Base-by-base conservation (phyloP, 73 alveolate species). In the Uronychia binucleata region DNA sequence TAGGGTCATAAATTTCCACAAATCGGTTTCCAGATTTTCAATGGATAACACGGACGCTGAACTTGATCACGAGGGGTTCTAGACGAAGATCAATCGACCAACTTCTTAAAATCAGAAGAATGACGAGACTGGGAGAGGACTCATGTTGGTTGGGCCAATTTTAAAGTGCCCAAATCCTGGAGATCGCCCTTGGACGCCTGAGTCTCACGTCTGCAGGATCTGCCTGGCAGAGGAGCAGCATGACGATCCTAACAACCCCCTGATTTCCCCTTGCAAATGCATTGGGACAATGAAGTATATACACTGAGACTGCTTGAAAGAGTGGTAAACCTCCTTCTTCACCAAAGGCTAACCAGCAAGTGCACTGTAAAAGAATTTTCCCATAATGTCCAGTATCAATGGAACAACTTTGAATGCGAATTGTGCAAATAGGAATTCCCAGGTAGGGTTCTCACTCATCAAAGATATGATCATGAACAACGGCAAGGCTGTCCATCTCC, bases 351-450 rank as follows among this genome's bases (percentile, higher is more conserved):
- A 1, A 74, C 78, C 74, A 67, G 82, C n/a, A 89, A 89, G 74
- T 77, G 86, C 35, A 26, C 91, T 0, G 78, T 29, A 58, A 89
- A 89, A 74, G 92, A 80, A 34, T 80, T 32, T 14, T 25, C 75
- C 0, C n/a, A 30, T 26, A 87, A 74, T 14, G 57, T 60, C 33
- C 77, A 89, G 8, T 79, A 77, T 60, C 58, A 88, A 0, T 92
- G 96, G 93, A 93, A 88, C 32, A 89, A 77, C 30, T 33, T 95
- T 14, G 93, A 93, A 46, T 95, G 99, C 32, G 99, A 95, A 86
- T 83, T 95, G 74, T 95, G 99, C 81, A 93, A 95, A 86, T 34
- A 77, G 77, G 83, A 90, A 75, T 93, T 93, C 81, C 96, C 97
- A 0, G 98, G 93, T 78, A 80, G 84, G 78, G 35, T 90, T 0